phyloP scores from a whole-genome alignment of 2,329 filamentous ascomycete species.

The Pseudohalonectria lignicola region DNA sequence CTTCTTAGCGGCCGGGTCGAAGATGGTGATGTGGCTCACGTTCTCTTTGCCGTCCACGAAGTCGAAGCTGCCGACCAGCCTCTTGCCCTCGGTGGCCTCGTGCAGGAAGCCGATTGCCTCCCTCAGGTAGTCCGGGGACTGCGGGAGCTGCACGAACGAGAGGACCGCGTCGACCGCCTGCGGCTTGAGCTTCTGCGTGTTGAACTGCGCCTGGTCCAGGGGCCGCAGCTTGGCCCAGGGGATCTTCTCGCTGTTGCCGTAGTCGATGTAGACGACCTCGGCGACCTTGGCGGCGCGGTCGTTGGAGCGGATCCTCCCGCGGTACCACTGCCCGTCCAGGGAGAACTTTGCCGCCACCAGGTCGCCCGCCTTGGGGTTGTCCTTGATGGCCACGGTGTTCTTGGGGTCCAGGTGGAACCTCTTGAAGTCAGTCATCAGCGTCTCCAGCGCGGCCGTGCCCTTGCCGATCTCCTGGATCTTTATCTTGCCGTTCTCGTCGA shows the following conservation, averaged over 20 bases:
- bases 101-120: conserved; percentile 70
- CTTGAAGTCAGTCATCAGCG: conserved; percentile 83
- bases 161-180: conserved; percentile 83
- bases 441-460: conserved; percentile 74
- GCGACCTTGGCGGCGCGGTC: conserved; percentile 82
- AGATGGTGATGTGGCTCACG: conserved; percentile 75
- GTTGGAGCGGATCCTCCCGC: conserved; percentile 80
- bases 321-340: conserved; percentile 88
- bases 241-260: conserved; percentile 85
- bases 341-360: conserved; percentile 86
- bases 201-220: conserved; percentile 72
- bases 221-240: conserved; percentile 76
- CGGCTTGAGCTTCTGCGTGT: conserved; percentile 66
- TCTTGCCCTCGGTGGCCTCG: conserved; percentile 61
- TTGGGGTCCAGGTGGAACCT: conserved; percentile 79
- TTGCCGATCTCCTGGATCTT: conserved; percentile 88
- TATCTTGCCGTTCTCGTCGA: conserved; percentile 70
- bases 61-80: conserved; percentile 86
- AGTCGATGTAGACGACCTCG: conserved; percentile 91
- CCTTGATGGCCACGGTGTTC: conserved; percentile 59
- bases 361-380: conserved; percentile 81
- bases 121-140: conserved; percentile 66
- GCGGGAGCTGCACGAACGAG: conserved; percentile 82
- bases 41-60: conserved; percentile 69
- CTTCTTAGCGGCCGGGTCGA: conserved; percentile 68